Conservation (phyloP, 768 basidiomycete species). For the Candolleomyces eurysporus region DNA sequence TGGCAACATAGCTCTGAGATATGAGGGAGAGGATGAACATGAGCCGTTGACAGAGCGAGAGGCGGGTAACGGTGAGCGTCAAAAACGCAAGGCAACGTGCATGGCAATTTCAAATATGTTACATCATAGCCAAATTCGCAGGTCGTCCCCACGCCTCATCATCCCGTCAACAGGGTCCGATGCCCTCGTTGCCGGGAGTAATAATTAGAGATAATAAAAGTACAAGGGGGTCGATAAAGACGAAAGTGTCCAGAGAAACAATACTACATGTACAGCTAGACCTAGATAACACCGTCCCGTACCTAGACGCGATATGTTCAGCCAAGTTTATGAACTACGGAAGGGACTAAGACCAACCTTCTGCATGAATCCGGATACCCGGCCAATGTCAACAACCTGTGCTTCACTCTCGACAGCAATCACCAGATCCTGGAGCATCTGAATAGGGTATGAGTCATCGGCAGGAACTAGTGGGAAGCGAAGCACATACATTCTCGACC, state of each 20-base stretch:
- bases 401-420: constrained; percentile 87
- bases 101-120: no score
- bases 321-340: background rate
- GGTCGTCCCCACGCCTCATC: no score
- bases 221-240: background rate
- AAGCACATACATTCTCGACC: constrained; percentile 76
- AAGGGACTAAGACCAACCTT: constrained; percentile 47
- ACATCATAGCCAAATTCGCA: no score
- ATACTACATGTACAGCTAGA: constrained; percentile 4
- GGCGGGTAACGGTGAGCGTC: no score
- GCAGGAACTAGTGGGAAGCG: constrained; percentile 13
- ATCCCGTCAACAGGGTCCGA: no score
- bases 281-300: constrained; percentile 59
- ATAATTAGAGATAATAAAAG: background rate
- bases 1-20: no score
- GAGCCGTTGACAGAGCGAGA: no score
- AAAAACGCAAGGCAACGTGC: no score
- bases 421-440: constrained; percentile 85
- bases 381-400: constrained; percentile 75
- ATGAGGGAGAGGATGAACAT: no score
- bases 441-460: constrained; percentile 8
- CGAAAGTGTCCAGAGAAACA: background rate
- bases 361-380: constrained; percentile 90
- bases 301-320: constrained; percentile 34
- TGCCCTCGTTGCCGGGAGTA: no score